Evolutionary conservation across 192 early-diverging fungal species (phyloP).

Genomic region (Backusella mclennaniae): DNA sequence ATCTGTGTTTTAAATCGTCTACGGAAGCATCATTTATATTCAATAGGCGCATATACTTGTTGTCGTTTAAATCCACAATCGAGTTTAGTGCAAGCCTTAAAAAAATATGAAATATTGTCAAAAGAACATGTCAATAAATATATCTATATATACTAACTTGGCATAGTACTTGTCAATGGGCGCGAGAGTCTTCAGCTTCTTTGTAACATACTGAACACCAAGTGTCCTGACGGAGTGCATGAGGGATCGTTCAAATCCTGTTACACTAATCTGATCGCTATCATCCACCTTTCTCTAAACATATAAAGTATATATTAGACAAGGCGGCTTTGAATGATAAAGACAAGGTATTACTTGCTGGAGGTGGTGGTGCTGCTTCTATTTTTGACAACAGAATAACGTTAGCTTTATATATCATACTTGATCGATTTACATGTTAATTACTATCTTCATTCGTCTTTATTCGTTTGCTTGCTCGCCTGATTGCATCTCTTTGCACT

Average conservation of each 20-base stretch:
- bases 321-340: too few relatives aligned
- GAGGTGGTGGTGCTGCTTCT: too few relatives aligned
- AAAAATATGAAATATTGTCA: not conserved
- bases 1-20: not conserved
- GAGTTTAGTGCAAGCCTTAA: not conserved
- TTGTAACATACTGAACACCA: not conserved
- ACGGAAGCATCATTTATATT: not conserved
- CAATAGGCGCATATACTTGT: not conserved
- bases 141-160: not conserved
- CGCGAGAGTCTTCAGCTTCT: not conserved
- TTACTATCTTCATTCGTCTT: too few relatives aligned
- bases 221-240: not conserved
- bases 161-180: not conserved
- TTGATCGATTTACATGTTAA: too few relatives aligned
- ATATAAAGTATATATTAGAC: not conserved
- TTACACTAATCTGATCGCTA: not conserved
- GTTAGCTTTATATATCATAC: too few relatives aligned
- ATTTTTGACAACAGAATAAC: too few relatives aligned
- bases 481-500: not conserved
- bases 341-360: too few relatives aligned
- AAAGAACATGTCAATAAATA: not conserved
- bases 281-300: not conserved
- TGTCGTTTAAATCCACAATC: not conserved
- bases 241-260: not conserved
- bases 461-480: too few relatives aligned